Conservation (phyloP, 257 asterid species). For the Solanum peruvianum region DNA sequence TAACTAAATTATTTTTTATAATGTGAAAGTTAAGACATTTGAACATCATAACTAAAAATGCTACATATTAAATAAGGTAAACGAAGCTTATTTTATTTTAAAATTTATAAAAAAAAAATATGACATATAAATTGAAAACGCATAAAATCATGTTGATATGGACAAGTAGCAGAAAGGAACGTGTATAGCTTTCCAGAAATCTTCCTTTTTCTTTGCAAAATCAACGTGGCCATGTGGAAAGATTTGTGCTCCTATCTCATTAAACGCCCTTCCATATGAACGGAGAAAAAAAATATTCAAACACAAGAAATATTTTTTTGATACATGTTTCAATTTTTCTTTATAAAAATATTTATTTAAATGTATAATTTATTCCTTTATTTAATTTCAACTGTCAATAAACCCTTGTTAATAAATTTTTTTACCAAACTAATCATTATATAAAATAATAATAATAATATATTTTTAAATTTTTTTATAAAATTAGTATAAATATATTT, state of each 20-base stretch:
- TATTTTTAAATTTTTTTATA: too few species aligned
- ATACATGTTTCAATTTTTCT: background rate
- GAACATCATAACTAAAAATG: background rate
- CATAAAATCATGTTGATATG: background rate
- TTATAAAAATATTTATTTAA: background rate
- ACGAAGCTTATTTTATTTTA: background rate
- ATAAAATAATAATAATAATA: too few species aligned
- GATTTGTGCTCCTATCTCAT: background rate
- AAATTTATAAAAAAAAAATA: too few species aligned
- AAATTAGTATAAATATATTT: too few species aligned
- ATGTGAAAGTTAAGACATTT: background rate
- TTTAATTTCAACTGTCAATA: background rate
- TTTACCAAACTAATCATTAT: rapidly evolving
- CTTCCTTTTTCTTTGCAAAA: background rate
- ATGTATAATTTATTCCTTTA: background rate
- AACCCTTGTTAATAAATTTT: background rate
- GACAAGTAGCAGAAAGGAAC: background rate
- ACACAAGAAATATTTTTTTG: too few species aligned
- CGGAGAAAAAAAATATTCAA: too few species aligned
- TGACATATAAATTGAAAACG: too few species aligned
- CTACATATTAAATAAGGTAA: background rate
- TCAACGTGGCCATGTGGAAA: background rate
- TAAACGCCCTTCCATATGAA: background rate
- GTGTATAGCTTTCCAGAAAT: background rate
- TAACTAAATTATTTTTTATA: too few species aligned